Conservation (phyloP, 2,329 filamentous ascomycete species). For the Trichoderma arundinaceum region DNA sequence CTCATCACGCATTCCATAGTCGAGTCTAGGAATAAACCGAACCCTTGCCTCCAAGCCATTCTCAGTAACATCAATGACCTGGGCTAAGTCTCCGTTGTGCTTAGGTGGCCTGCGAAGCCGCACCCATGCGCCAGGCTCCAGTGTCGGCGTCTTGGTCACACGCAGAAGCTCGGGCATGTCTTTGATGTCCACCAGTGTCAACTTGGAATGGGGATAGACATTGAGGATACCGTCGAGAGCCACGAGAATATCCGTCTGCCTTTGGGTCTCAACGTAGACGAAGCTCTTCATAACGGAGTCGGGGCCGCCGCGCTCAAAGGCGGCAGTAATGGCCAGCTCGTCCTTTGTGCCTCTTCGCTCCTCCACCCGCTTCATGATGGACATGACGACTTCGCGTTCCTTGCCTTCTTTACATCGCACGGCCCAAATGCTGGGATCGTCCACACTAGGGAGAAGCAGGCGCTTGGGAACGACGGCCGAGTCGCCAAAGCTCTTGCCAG, state of each 20-base stretch:
- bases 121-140: constrained; percentile 90
- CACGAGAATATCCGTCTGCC: constrained; percentile 82
- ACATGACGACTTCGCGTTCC: constrained; percentile 87
- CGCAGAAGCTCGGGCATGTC: constrained; percentile 97
- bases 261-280: constrained; percentile 90
- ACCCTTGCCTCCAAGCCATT: constrained; percentile 90
- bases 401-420: constrained; percentile 94
- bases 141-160: constrained; percentile 81
- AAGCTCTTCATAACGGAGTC: constrained; percentile 88
- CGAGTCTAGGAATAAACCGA: constrained; percentile 85
- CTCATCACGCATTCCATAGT: constrained; percentile 90
- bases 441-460: constrained; percentile 86
- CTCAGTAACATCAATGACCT: constrained; percentile 89
- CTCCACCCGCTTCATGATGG: constrained; percentile 86
- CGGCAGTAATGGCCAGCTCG: constrained; percentile 82
- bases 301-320: constrained; percentile 84
- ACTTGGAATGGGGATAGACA: constrained; percentile 85
- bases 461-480: constrained; percentile 82
- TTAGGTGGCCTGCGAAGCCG: constrained; percentile 80
- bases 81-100: constrained; percentile 87
- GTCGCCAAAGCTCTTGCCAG: constrained; percentile 68
- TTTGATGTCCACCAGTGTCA: constrained; percentile 89
- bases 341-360: constrained; percentile 79
- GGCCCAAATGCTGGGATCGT: constrained; percentile 96
- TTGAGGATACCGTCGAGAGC: constrained; percentile 85